Evolutionary conservation across 2,329 filamentous ascomycete species (phyloP).

Genomic region (Hymenoscyphus repandus): DNA sequence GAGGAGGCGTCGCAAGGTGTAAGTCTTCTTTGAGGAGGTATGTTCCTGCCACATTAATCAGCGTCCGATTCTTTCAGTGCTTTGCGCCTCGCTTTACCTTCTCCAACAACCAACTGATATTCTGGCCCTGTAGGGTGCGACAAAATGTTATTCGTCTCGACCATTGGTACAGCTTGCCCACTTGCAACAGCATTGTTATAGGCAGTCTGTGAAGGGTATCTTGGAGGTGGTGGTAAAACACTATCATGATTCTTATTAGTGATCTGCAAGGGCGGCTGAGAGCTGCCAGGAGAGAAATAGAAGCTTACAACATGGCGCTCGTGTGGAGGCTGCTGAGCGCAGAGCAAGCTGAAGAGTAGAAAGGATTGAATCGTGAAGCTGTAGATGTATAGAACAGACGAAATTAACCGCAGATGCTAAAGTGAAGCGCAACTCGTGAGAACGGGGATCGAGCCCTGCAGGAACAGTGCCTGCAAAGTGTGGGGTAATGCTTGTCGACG

Average conservation of each 20-base stretch:
- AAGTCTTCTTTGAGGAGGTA: slow-evolving; percentile 89
- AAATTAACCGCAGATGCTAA: background rate
- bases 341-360: slow-evolving; percentile 39
- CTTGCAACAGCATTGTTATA: slow-evolving; percentile 68
- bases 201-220: slow-evolving; percentile 70
- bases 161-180: slow-evolving; percentile 65
- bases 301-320: slow-evolving; percentile 28
- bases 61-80: background rate
- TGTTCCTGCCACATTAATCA: slow-evolving; percentile 53
- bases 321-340: slow-evolving; percentile 14
- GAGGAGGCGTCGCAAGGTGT: slow-evolving; percentile 86
- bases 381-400: background rate
- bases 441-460: background rate
- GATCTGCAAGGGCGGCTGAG: slow-evolving; percentile 5
- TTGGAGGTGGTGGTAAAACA: slow-evolving; percentile 77
- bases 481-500: slow-evolving; percentile 3
- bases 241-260: slow-evolving; percentile 33
- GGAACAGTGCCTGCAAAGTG: slow-evolving; percentile 1
- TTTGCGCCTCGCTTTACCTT: slow-evolving; percentile 52
- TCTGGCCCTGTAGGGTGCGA: slow-evolving; percentile 75
- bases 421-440: background rate
- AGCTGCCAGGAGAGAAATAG: background rate
- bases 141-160: slow-evolving; percentile 92
- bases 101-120: slow-evolving; percentile 86
- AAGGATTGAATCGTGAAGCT: background rate